These are phyloP conservation scores for Ceratobasidium papillatum DNA, from an alignment of 1,284 basidiomycete genomes.

Conservation along the genomic window DNA sequence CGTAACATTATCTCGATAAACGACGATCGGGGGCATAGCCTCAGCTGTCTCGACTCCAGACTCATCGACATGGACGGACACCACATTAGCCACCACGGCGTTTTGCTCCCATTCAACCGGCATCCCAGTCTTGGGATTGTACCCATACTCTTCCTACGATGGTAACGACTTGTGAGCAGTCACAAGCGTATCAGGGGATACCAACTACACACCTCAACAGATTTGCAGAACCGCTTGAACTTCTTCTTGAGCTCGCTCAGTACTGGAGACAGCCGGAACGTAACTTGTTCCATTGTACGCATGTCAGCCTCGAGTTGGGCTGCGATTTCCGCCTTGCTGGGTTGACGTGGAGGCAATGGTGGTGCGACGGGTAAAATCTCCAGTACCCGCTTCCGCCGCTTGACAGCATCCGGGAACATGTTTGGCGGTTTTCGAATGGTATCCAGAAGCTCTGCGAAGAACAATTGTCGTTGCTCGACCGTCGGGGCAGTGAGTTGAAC, in stretches of 20 bases:
- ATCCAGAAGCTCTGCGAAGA: slow-evolving; percentile 79
- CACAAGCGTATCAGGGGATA: slow-evolving; percentile 20
- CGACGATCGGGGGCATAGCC: neutral
- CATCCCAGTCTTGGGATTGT: slow-evolving; percentile 55
- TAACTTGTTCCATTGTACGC: slow-evolving; percentile 81
- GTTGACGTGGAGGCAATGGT: slow-evolving; percentile 85
- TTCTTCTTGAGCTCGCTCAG: slow-evolving; percentile 91
- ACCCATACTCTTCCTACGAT: slow-evolving; percentile 75
- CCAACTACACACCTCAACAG: slow-evolving; percentile 69
- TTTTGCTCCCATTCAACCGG: slow-evolving; percentile 16
- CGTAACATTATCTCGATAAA: neutral
- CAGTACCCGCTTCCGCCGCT: slow-evolving; percentile 82
- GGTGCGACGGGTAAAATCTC: slow-evolving; percentile 91
- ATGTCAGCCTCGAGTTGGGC: slow-evolving; percentile 85
- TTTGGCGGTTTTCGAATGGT: slow-evolving; percentile 81
- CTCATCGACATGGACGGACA: neutral
- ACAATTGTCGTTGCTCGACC: slow-evolving; percentile 68
- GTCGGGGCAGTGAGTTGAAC: slow-evolving; percentile 68
- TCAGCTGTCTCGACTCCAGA: neutral
- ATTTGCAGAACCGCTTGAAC: slow-evolving; percentile 89
- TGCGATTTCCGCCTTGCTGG: slow-evolving; percentile 83
- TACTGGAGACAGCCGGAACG: slow-evolving; percentile 87
- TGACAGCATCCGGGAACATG: slow-evolving; percentile 90
- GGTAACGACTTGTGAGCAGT: slow-evolving; percentile 14
- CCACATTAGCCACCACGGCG: neutral